Percentiles rank a stretch among this genome's conserved stretches.
Conservation (phyloP, 1,284 basidiomycete species). For the Moesziomyces sp. region DNA sequence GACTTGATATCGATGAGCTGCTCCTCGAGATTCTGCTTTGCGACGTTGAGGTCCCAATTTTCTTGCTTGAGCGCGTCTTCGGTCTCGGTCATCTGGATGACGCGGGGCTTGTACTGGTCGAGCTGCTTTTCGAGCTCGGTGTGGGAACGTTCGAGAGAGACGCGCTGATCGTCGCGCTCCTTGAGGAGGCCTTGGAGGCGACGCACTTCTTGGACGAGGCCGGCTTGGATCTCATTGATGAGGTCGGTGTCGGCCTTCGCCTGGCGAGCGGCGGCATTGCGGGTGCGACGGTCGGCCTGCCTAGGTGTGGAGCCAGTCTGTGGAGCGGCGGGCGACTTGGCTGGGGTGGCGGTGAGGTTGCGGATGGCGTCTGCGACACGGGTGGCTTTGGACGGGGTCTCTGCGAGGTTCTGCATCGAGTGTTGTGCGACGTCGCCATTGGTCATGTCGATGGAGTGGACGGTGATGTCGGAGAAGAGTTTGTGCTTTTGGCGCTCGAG, state of each 20-base stretch:
- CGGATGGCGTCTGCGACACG: constrained; percentile 44
- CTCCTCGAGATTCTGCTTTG: constrained; percentile 84
- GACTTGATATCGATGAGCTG: constrained; percentile 78
- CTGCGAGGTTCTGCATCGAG: constrained; percentile 18
- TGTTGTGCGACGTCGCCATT: constrained; percentile 23
- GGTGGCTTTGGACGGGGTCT: constrained; percentile 42
- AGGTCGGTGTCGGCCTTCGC: constrained; percentile 54
- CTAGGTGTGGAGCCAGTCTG: constrained; percentile 37
- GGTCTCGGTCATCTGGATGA: constrained; percentile 56
- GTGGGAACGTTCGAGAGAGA: constrained; percentile 38
- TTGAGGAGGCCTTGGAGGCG: constrained; percentile 55
- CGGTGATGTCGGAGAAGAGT: constrained; percentile 43
- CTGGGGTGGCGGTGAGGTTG: constrained; percentile 41
- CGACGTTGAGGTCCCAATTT: constrained; percentile 97
- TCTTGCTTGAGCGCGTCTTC: constrained; percentile 87
- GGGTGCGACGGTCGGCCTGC: constrained; percentile 50
- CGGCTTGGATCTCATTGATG: constrained; percentile 60
- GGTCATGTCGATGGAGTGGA: constrained; percentile 28
- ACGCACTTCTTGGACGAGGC: constrained; percentile 57
- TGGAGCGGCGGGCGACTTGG: constrained; percentile 36
- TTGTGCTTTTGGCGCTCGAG: constrained; percentile 47
- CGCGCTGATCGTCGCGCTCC: constrained; percentile 56
- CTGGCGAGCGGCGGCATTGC: constrained; percentile 57
- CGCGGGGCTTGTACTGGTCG: constrained; percentile 57
- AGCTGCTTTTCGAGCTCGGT: constrained; percentile 58